These are phyloP conservation scores for Aspergillus fijiensis DNA, from an alignment of 2,329 filamentous ascomycete genomes.

Conservation along the genomic window DNA sequence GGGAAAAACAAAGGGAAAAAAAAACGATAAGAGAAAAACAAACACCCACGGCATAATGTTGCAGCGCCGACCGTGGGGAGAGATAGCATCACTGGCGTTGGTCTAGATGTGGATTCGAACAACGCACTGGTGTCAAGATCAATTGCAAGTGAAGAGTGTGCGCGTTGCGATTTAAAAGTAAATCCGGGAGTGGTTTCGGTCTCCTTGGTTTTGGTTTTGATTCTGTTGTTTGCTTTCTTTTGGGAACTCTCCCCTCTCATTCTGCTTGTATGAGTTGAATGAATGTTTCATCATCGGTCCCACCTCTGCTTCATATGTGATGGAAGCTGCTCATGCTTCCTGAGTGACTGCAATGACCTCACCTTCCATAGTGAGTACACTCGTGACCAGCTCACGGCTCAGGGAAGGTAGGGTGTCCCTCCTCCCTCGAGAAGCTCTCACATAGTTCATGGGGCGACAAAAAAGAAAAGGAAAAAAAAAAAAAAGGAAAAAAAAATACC, in stretches of 20 bases:
- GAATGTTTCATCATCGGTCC: neutral
- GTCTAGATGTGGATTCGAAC: conserved; percentile 21
- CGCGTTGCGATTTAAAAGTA: neutral
- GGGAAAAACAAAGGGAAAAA: neutral
- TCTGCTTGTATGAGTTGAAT: neutral
- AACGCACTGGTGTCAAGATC: conserved; percentile 2
- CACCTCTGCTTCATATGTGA: neutral
- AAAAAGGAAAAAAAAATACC: neutral
- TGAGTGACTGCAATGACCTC: neutral
- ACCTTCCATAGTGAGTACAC: neutral
- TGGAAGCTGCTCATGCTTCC: neutral
- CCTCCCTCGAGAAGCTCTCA: too few relatives aligned
- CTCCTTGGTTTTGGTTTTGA: neutral
- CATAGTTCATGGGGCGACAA: too few relatives aligned
- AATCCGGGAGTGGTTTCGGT: neutral
- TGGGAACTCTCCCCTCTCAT: neutral
- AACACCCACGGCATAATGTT: neutral
- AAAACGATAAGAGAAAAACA: too few relatives aligned
- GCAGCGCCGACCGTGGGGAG: neutral
- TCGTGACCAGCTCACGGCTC: neutral
- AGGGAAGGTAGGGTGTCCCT: neutral
- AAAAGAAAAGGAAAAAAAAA: neutral
- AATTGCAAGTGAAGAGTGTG: neutral
- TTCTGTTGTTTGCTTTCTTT: neutral
- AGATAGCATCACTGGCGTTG: conserved; percentile 30